phyloP scores from a whole-genome alignment of 2,329 filamentous ascomycete genomes.

The Fusarium devonianum region DNA sequence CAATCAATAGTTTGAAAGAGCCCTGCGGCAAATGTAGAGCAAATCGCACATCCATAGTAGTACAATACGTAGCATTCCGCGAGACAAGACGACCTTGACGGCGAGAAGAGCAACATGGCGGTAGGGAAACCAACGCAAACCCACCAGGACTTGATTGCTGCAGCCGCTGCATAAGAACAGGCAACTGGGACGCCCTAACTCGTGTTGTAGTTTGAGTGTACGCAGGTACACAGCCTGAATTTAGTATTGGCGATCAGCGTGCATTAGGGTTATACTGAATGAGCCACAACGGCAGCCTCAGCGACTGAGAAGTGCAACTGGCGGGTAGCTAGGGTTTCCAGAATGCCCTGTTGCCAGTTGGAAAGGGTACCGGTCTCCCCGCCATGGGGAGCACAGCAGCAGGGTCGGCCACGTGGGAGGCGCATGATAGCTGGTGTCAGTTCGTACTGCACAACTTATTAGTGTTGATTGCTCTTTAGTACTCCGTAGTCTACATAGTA shows the following conservation, averaged over 20 bases:
- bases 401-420: slow-evolving; percentile 38
- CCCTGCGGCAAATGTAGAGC: slow-evolving; percentile 28
- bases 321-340: slow-evolving; percentile 16
- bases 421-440: slow-evolving; percentile 30
- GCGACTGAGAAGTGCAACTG: slow-evolving; percentile 5
- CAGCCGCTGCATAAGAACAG: slow-evolving; percentile 10
- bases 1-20: slow-evolving; percentile 27
- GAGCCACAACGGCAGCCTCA: slow-evolving; percentile 19
- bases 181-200: slow-evolving; percentile 35
- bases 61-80: slow-evolving; percentile 7
- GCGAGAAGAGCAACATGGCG: slow-evolving; percentile 7
- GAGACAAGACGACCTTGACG: slow-evolving; percentile 20
- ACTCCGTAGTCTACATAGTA: no score
- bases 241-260: slow-evolving; percentile 16
- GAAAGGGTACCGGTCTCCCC: background rate
- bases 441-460: background rate
- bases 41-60: slow-evolving; percentile 30
- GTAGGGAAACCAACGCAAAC: no score
- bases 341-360: slow-evolving; percentile 16
- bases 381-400: slow-evolving; percentile 13
- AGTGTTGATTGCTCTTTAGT: no score
- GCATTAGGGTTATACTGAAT: slow-evolving; percentile 12
- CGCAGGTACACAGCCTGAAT: no score
- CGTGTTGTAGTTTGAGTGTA: no score
- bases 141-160: no score